Base-by-base conservation (phyloP, 805 yeast species). In the Lipomyces yamadae region DNA sequence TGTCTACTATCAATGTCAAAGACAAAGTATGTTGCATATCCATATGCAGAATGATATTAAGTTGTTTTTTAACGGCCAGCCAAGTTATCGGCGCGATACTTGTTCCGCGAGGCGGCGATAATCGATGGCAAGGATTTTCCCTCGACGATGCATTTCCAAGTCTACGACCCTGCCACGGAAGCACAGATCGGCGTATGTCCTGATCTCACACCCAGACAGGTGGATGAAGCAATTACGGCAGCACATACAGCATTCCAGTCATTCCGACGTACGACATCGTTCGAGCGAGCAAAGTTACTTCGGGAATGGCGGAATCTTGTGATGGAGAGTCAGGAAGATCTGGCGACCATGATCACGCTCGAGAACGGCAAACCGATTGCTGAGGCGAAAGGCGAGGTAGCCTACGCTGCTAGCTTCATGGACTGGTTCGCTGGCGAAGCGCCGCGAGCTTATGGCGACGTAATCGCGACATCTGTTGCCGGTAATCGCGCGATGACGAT, bases 351-450 rank as follows among this genome's bases (percentile, higher is more conserved):
- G 59, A 80, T 87, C 62, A 85, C 90, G 15, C 77, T 85, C 68
- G 96, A 90, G 74, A 90, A 90, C 75, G 96, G 96, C 45, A 90
- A 90, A 77, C 84, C 93, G 0, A 77, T 82, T 13, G 82, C 85
- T 0, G 95, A 90, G 75, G 88, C 94, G n/a, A 75, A 78, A 60
- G 93, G 92, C 4, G 95, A 90, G 75, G 82, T 89, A 35, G 65
- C 72, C 60, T 86, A 87, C 72, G 88, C 89, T 8, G 88, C 91
- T 1, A 84, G 90, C 5, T 92, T 89, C 77, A 89, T 91, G 76
- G 92, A 91, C 75, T 93, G 98, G 97, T 93, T 87, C 75, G 82
- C 96, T 39, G 95, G 89, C 76, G 90, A 87, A 72, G 94, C 94
- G 6, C 90, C 92, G 52, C 83, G 92, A 72, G 77, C 84, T 34